Evolutionary conservation across 352 stramenopile species (phyloP), one percentile per base, ranked within the genome.

Genomic region (Thalassiosira delicatula): DNA sequence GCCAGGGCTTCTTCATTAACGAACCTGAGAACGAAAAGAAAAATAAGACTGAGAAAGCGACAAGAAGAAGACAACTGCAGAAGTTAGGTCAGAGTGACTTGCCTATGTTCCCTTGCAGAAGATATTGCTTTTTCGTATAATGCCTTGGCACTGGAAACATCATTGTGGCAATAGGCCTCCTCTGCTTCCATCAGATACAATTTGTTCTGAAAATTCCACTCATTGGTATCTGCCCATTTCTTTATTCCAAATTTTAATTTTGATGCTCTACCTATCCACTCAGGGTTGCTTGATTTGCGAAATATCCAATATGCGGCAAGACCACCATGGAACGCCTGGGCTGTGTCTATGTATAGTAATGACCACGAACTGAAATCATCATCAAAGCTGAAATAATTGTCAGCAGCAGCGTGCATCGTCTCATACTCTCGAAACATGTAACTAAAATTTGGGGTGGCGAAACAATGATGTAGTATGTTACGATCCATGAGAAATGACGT

Each of bases 51-150:
- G 14, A 70, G 40, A 65, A 40, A 42, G n/a, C n/a, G n/a, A n/a
- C n/a, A n/a, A n/a, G n/a, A n/a, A n/a, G n/a, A n/a, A n/a, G n/a
- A n/a, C n/a, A n/a, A n/a, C n/a, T n/a, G n/a, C n/a, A 68, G 14
- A 40, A 51, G 8, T 2, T 27, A 17, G 1, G 9, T 14, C 14
- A 11, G 33, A 33, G 32, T 30, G 19, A 59, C 63, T 75, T 35
- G 63, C 61, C 66, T 72, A 33, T 87, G 80, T 30, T 59, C 25
- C 30, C 66, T 84, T 46, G 80, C 62, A 40, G 44, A 63, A 35
- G 57, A 77, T 61, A 87, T 75, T 49, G 80, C 62, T 11, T 77
- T 77, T 44, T 82, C 54, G 49, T 87, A 87, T 1, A 63, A 63
- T 51, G 30, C 33, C 54, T 59, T 27, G 9, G 79, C 79, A 44